Base-by-base conservation (phyloP, 73 alveolate genomes). In the Halteria grandinella region DNA sequence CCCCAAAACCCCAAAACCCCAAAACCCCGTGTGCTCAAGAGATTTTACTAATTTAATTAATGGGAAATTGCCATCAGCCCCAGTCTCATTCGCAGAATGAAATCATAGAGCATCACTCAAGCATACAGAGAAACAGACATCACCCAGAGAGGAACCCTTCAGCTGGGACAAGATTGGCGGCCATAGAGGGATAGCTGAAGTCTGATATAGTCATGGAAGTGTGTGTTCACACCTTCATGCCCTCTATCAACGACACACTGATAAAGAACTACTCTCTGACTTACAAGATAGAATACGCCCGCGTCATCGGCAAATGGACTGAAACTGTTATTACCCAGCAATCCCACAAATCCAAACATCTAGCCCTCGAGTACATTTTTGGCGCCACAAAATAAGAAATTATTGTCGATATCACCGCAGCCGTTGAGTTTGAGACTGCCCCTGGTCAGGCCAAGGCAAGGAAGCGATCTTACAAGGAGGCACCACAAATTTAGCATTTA, bases 231-330 rank as follows among this genome's bases (percentile, higher is more conserved):
- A 36, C 47, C 11, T 7, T 11, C 47, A 11, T 36, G 47, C 47
- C 47, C 47, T n/a, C n/a, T n/a, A n/a, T n/a, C n/a, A n/a, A n/a
- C n/a, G n/a, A n/a, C 5, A 36, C 47, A 36, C 47, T 36, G 47
- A n/a, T n/a, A n/a, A n/a, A 36, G 47, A 36, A 36, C 47, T 66
- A 66, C 53, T 21, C 51, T 27, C n/a, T 66, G 21, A 48, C 81
- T 25, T 66, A 66, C 48, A 66, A 66, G 53, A 48, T 66, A 7
- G 69, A 66, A 23, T 66, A 66, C 51, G 64, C 64, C n/a, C 51
- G 64, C 33, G 27, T 28, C 33, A 10, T 6, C n/a, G 7, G 27
- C 4, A 66, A 66, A 23, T 66, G 81, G 81, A 66, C 81, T 14
- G 69, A 66, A 31, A 18, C 21, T 27, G 11, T 7, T 36, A 27